phyloP scores from a whole-genome alignment of 345 rosid species.

The Salix koriyanagi region DNA sequence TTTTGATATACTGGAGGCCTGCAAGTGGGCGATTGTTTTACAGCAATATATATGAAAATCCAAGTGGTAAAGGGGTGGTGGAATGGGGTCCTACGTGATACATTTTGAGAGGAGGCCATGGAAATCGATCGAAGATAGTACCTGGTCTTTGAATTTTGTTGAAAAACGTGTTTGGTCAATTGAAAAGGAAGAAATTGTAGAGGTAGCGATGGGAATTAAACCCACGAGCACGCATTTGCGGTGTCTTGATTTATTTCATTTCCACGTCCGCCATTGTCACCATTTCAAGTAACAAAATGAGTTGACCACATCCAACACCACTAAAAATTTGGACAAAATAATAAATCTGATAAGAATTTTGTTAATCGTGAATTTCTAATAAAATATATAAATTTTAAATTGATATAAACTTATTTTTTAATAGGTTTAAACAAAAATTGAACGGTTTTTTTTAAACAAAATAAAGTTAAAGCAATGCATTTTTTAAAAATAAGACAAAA shows the following conservation, averaged over 20 bases:
- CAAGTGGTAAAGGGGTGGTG: neutral
- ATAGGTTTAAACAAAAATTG: too few relatives aligned
- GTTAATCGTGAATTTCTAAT: too few relatives aligned
- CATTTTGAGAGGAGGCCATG: neutral
- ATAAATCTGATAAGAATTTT: too few relatives aligned
- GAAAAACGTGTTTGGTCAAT: neutral
- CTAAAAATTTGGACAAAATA: too few relatives aligned
- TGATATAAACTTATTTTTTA: too few relatives aligned
- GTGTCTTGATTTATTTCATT: neutral
- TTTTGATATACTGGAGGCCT: neutral
- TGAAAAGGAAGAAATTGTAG: neutral
- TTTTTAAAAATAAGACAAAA: too few relatives aligned
- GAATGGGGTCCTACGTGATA: too few relatives aligned
- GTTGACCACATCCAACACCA: neutral
- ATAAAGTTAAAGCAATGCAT: too few relatives aligned
- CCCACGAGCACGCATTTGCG: too few relatives aligned
- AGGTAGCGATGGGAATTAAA: neutral
- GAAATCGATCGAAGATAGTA: neutral
- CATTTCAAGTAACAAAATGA: neutral
- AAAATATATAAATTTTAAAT: too few relatives aligned
- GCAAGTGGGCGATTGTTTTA: neutral
- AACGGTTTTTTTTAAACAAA: too few relatives aligned
- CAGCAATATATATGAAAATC: neutral
- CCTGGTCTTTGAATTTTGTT: neutral
- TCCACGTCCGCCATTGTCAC: neutral